A percentile compares a stretch with the other conserved stretches of the same genome.
Conservation (phyloP, 345 rosid genomes). For the Hypericum androsaemum region DNA sequence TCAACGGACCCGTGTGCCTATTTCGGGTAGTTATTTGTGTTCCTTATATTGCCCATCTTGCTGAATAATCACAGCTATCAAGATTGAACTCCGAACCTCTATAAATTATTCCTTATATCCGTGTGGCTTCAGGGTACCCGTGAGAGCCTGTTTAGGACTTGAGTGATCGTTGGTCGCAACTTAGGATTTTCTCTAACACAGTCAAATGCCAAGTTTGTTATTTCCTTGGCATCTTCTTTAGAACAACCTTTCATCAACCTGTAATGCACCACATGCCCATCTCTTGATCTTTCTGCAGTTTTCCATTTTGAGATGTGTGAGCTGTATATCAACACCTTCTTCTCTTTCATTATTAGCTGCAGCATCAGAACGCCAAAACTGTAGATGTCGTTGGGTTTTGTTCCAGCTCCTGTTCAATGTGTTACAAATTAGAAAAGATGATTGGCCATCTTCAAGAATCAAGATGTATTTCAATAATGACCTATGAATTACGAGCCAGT, state of each 20-base stretch:
- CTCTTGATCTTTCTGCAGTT: neutral
- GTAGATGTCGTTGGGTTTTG: conserved; percentile 3
- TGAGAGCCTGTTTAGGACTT: neutral
- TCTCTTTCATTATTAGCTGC: conserved; percentile 4
- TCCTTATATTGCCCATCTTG: no score
- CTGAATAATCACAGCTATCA: no score
- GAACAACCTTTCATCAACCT: conserved; percentile 2
- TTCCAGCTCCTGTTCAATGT: neutral
- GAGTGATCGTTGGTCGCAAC: conserved; percentile 1
- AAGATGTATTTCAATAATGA: no score
- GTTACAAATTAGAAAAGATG: no score
- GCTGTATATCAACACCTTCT: accelerated
- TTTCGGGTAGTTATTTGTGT: no score
- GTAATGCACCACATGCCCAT: neutral
- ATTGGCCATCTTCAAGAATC: no score
- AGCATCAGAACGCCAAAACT: conserved; percentile 2
- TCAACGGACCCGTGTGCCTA: no score
- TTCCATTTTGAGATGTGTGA: neutral
- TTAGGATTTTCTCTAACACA: neutral
- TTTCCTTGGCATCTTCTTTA: neutral
- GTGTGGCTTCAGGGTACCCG: neutral
- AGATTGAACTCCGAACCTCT: no score
- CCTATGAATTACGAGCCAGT: no score
- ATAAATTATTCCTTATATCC: no score
- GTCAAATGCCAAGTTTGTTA: conserved; percentile 2